Conservation (phyloP, 805 yeast species). For the Candida ortonii region DNA sequence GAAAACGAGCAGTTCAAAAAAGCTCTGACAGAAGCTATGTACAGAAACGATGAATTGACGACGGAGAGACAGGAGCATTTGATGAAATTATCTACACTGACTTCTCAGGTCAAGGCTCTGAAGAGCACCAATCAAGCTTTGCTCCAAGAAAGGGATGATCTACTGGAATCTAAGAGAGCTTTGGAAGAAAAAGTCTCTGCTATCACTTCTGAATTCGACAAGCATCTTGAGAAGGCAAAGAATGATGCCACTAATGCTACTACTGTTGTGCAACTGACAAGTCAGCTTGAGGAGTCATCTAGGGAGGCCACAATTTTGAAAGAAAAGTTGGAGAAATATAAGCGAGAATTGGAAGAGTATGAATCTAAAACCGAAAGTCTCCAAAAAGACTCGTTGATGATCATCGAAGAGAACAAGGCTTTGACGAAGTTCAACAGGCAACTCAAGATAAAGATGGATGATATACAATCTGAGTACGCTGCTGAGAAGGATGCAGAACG, state of each 20-base stretch:
- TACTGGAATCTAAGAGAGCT: conserved; percentile 48
- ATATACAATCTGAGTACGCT: conserved; percentile 46
- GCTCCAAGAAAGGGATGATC: conserved; percentile 57
- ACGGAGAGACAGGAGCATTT: conserved; percentile 45
- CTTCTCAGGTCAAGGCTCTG: conserved; percentile 53
- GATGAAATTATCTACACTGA: conserved; percentile 42
- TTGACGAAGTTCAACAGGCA: conserved; percentile 54
- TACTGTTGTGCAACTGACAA: conserved; percentile 29
- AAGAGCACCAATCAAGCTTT: conserved; percentile 60
- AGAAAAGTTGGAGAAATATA: conserved; percentile 26
- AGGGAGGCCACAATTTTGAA: conserved; percentile 31
- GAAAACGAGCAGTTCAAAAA: conserved; percentile 43
- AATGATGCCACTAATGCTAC: conserved; percentile 32
- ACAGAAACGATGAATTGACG: conserved; percentile 41
- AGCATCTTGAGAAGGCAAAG: conserved; percentile 32
- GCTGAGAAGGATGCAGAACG: conserved; percentile 50
- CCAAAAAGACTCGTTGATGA: conserved; percentile 52
- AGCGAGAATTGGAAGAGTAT: conserved; percentile 24
- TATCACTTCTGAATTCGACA: conserved; percentile 39
- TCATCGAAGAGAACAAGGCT: conserved; percentile 66
- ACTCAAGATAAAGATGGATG: conserved; percentile 43
- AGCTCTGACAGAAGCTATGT: conserved; percentile 39
- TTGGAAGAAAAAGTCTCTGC: conserved; percentile 45
- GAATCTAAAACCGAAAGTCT: conserved; percentile 33
- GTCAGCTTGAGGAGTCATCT: conserved; percentile 36